Percentiles rank a stretch among this genome's conserved stretches.
phyloP scores from a whole-genome alignment of 1,139 yeast genomes.

The Protomyces pachydermus region DNA sequence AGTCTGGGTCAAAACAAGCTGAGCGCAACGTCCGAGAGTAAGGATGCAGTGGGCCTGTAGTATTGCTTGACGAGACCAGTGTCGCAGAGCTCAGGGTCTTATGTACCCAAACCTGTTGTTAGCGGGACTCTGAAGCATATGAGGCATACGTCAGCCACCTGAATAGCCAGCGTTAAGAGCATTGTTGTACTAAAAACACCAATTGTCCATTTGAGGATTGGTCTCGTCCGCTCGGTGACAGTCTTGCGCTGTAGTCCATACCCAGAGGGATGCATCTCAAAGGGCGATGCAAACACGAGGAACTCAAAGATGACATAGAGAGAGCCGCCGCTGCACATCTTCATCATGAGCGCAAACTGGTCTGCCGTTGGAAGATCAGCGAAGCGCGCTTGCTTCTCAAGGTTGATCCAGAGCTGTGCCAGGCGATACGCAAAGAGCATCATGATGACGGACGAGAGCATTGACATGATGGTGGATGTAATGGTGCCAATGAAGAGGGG shows the following conservation, averaged over 20 bases:
- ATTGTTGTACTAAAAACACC: neutral
- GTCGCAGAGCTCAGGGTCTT: neutral
- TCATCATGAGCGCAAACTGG: constrained; percentile 8
- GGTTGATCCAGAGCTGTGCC: constrained; percentile 7
- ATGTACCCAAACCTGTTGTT: constrained; percentile 1
- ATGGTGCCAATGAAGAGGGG: constrained; percentile 10
- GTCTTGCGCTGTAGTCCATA: neutral
- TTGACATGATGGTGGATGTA: constrained; percentile 5
- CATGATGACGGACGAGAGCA: constrained; percentile 3
- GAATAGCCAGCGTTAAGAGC: neutral
- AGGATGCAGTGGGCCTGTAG: neutral
- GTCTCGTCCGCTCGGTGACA: neutral
- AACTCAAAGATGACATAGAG: constrained; percentile 6
- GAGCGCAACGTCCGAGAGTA: neutral
- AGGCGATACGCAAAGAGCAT: constrained; percentile 7
- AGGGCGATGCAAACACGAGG: neutral
- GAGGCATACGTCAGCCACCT: neutral
- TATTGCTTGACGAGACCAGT: neutral
- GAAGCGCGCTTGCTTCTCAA: neutral
- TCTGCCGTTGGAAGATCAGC: constrained; percentile 2
- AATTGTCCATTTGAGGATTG: neutral
- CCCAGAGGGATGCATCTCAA: neutral
- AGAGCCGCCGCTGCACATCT: constrained; percentile 9
- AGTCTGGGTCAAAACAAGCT: neutral
- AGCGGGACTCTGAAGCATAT: neutral